Conservation (phyloP, 495 filamentous ascomycete genomes). For the Podospora didyma region DNA sequence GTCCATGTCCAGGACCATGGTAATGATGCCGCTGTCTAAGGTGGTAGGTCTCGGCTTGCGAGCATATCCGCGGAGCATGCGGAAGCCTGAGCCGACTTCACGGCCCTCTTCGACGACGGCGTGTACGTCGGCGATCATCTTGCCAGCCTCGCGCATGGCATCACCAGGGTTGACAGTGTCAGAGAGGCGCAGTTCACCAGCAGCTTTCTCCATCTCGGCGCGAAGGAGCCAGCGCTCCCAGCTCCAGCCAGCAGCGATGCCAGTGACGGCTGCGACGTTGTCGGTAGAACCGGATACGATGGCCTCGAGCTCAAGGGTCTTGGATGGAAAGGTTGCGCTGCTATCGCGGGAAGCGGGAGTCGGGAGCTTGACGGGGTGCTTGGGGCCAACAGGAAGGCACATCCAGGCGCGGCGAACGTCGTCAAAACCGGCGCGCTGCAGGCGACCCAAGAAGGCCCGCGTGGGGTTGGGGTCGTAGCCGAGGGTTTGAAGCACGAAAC, state of each 20-base stretch:
- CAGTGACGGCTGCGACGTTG: slow-evolving; percentile 69
- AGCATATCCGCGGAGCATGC: slow-evolving; percentile 81
- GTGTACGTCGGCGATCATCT: slow-evolving; percentile 70
- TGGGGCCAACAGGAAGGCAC: slow-evolving; percentile 79
- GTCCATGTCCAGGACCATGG: slow-evolving; percentile 16
- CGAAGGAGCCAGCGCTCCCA: slow-evolving; percentile 97
- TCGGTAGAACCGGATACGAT: slow-evolving; percentile 68
- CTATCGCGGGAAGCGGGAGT: slow-evolving; percentile 26
- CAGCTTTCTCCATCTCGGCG: slow-evolving; percentile 77
- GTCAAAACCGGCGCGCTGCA: slow-evolving; percentile 70
- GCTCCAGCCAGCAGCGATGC: slow-evolving; percentile 80
- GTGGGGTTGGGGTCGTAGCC: slow-evolving; percentile 87
- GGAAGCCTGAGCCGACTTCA: slow-evolving; percentile 75
- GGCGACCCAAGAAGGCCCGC: slow-evolving; percentile 67
- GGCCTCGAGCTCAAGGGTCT: slow-evolving; percentile 57
- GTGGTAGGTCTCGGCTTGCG: slow-evolving; percentile 62
- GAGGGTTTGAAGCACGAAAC: slow-evolving; percentile 76
- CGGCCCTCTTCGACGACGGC: slow-evolving; percentile 81
- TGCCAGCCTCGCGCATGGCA: slow-evolving; percentile 44
- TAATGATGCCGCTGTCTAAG: slow-evolving; percentile 11
- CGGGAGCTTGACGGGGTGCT: slow-evolving; percentile 41
- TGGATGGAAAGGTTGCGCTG: slow-evolving; percentile 31
- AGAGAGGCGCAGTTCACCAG: slow-evolving; percentile 52
- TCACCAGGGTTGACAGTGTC: slow-evolving; percentile 42
- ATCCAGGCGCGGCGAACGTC: slow-evolving; percentile 84